These are phyloP conservation scores for Tolypocladium pustulatum DNA, from an alignment of 2,329 filamentous ascomycete species.

Conservation along the genomic window DNA sequence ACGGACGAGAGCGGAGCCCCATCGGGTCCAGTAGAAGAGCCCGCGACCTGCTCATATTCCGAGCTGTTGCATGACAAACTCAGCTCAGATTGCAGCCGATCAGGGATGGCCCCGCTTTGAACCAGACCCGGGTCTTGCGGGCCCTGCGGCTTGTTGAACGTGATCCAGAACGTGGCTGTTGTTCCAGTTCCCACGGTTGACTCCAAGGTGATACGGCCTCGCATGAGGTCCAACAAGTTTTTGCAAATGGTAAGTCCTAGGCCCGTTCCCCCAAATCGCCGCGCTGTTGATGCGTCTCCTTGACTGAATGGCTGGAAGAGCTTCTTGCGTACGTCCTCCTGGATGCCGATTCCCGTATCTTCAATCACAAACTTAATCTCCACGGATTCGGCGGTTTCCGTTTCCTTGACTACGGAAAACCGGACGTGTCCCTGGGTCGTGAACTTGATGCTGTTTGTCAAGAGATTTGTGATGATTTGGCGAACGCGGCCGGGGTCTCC, in stretches of 20 bases:
- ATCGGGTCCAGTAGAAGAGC: conserved; percentile 25
- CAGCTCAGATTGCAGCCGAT: conserved; percentile 53
- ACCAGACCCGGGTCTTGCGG: conserved; percentile 38
- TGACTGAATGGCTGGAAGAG: conserved; percentile 77
- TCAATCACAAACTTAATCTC: conserved; percentile 62
- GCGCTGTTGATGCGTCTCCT: conserved; percentile 68
- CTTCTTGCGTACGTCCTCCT: conserved; percentile 61
- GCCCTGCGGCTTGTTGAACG: conserved; percentile 59
- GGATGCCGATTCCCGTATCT: conserved; percentile 74
- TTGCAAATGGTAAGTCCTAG: conserved; percentile 73
- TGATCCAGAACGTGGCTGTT: conserved; percentile 65
- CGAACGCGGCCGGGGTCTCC: conserved; percentile 77
- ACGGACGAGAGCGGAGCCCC: conserved; percentile 11
- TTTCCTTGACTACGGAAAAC: conserved; percentile 53
- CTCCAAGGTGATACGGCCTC: conserved; percentile 60
- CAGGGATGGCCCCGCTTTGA: conserved; percentile 53
- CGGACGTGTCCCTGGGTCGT: conserved; percentile 58
- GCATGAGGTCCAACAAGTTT: conserved; percentile 71
- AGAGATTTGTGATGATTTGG: conserved; percentile 71
- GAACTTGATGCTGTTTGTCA: conserved; percentile 71
- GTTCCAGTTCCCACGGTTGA: conserved; percentile 60
- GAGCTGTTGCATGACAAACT: conserved; percentile 58
- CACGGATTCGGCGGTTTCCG: conserved; percentile 53
- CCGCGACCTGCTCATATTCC: conserved; percentile 42
- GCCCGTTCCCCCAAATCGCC: conserved; percentile 70